Percentiles rank a stretch among this genome's conserved stretches.
Evolutionary conservation across 1,284 basidiomycete species (phyloP).

Genomic region (Leccinum holopus): DNA sequence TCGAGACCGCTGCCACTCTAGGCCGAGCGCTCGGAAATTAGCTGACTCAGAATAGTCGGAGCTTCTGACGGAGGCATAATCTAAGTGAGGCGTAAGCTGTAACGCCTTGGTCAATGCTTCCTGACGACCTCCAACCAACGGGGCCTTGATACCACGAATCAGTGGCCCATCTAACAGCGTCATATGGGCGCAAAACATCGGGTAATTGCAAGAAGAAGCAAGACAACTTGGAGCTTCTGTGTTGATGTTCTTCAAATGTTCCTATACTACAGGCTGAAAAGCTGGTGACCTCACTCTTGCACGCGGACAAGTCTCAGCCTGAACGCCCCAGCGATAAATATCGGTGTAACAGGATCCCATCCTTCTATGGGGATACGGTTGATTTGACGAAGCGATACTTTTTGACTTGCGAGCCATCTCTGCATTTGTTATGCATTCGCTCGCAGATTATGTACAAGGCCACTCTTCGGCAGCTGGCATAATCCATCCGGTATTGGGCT

Average conservation of each 20-base stretch:
- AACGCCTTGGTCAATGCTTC: background rate
- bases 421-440: background rate
- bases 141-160: background rate
- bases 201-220: background rate
- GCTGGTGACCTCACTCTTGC: background rate
- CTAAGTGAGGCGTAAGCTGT: background rate
- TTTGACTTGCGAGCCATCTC: background rate
- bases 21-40: background rate
- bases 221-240: background rate
- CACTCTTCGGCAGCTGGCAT: background rate
- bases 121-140: background rate
- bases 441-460: background rate
- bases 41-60: background rate
- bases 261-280: background rate
- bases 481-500: background rate
- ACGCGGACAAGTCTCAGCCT: background rate
- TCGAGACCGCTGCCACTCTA: background rate
- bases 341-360: background rate
- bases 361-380: background rate
- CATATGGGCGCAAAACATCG: background rate
- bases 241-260: background rate
- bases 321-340: background rate
- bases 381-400: background rate
- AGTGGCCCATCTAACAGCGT: background rate
- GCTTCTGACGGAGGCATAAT: background rate